Evolutionary conservation across 1,284 basidiomycete species (phyloP), one percentile per base, ranked within the genome.

Genomic region (Microbotryomycetes sp.): DNA sequence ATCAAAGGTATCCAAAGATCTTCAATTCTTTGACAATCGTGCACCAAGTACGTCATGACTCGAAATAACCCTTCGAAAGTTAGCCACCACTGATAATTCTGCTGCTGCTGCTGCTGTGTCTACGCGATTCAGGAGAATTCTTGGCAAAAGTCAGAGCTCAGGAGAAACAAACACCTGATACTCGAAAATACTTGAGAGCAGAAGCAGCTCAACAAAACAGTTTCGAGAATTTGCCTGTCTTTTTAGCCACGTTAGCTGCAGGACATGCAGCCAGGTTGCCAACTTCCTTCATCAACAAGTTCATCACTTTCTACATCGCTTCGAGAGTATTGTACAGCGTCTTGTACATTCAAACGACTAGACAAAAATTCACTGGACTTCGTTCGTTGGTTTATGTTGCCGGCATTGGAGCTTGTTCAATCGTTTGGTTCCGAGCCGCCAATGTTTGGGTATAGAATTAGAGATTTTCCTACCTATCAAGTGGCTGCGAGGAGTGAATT

Each of bases 1-100:
- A 22, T 47, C 57, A 15, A 19, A n/a, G 30, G 3, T 25, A 29
- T 29, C 22, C 12, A 57, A 56, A 36, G 64, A 65, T 22, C 25
- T 65, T 3, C 59, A 60, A 6, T n/a, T 16, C 3, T 65, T 65
- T 23, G 60, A 62, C 58, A 65, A 65, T 29, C n/a, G n/a, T n/a
- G n/a, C n/a, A n/a, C n/a, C n/a, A n/a, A n/a, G n/a, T n/a, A n/a
- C n/a, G n/a, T n/a, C n/a, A n/a, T n/a, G n/a, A n/a, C n/a, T n/a
- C n/a, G n/a, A n/a, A n/a, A n/a, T n/a, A n/a, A n/a, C n/a, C n/a
- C n/a, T n/a, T n/a, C n/a, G n/a, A n/a, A n/a, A n/a, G n/a, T n/a
- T n/a, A n/a, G n/a, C n/a, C n/a, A n/a, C n/a, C n/a, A n/a, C n/a
- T n/a, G n/a, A n/a, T n/a, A n/a, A n/a, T n/a, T n/a, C n/a, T n/a